These are phyloP conservation scores for Gossypium davidsonii DNA, from an alignment of 441 rosid species.

Conservation along the genomic window DNA sequence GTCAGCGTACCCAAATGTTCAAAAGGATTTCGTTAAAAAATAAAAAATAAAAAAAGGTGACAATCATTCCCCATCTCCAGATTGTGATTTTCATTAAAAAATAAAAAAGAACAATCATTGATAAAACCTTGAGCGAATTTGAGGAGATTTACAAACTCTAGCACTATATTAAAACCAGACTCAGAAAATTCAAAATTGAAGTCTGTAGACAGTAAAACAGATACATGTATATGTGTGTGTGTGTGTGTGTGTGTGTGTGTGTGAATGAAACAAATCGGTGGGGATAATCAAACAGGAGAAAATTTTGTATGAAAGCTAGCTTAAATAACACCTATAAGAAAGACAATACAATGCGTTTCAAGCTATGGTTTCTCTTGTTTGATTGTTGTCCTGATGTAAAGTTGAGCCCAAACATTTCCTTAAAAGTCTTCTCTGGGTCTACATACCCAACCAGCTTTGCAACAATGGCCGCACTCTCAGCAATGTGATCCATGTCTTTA, in stretches of 20 bases:
- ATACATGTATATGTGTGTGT: neutral
- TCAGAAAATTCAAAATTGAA: neutral
- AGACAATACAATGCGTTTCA: conserved; percentile 47
- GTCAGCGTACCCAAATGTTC: no score
- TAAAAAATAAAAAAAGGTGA: no score
- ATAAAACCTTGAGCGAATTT: neutral
- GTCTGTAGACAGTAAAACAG: neutral
- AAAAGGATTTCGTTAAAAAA: no score
- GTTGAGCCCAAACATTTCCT: conserved; percentile 75
- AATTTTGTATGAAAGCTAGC: neutral
- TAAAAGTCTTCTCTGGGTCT: conserved; percentile 56
- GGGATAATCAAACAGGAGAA: neutral
- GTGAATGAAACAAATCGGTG: neutral
- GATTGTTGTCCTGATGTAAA: conserved; percentile 38
- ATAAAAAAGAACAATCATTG: neutral
- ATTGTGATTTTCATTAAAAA: no score
- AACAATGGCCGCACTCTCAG: conserved; percentile 66
- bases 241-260: no score
- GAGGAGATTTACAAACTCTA: neutral
- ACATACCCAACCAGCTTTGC: conserved; percentile 66
- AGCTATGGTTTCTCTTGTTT: conserved; percentile 33
- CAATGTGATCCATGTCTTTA: conserved; percentile 54
- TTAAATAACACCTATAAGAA: conserved; percentile 19
- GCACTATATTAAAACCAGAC: neutral
- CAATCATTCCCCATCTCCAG: no score